Evolutionary conservation across 2,329 filamentous ascomycete genomes (phyloP).

Genomic region (Nannizziopsis barbatae): DNA sequence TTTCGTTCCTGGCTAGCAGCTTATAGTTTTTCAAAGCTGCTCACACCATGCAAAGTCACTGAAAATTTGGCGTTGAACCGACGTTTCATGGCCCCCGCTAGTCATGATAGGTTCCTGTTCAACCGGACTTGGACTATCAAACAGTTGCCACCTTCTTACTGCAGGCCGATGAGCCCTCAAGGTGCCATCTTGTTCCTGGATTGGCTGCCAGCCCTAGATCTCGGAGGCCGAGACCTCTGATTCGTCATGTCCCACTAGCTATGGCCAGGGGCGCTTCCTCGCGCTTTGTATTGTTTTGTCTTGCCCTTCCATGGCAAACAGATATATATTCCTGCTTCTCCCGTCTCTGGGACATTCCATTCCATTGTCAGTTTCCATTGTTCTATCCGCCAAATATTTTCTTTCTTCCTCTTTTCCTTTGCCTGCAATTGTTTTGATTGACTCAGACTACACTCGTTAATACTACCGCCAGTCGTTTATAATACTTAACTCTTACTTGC

Average conservation of each 20-base stretch:
- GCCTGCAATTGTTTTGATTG: conserved; percentile 2
- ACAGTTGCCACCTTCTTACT: conserved; percentile 5
- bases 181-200: neutral
- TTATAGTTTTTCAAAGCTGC: neutral
- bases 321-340: conserved; percentile 3
- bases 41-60: neutral
- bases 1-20: conserved; percentile 7
- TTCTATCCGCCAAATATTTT: neutral
- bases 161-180: neutral
- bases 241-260: conserved; percentile 4
- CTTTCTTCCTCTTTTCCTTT: neutral
- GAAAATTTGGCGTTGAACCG: conserved; percentile 2
- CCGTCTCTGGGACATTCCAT: neutral
- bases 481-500: conserved; percentile 7
- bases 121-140: conserved; percentile 4
- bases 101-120: neutral
- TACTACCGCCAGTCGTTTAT: neutral
- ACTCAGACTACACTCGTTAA: conserved; percentile 9
- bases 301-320: neutral
- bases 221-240: neutral
- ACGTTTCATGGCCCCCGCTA: conserved; percentile 1
- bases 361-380: neutral
- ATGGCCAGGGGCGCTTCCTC: conserved; percentile 6
- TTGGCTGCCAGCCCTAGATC: neutral
- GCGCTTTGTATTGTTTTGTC: neutral